Evolutionary conservation across 73 alveolate genomes (phyloP).

Genomic region (Durusdinium trenchii): DNA sequence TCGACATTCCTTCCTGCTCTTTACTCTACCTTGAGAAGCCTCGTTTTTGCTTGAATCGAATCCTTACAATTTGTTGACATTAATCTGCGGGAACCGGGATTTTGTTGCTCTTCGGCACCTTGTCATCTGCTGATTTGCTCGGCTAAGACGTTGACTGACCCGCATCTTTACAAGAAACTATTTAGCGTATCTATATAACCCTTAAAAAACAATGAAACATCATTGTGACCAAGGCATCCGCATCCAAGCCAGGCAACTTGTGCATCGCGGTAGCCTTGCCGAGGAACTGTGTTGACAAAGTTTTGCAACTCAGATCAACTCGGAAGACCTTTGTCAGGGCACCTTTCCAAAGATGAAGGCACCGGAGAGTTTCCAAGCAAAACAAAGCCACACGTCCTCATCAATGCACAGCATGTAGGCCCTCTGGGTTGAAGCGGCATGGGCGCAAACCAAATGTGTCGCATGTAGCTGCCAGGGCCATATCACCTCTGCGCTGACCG

Average conservation of each 20-base stretch:
- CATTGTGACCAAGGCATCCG: background rate
- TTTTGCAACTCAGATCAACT: background rate
- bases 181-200: background rate
- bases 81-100: background rate
- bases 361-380: slow-evolving; percentile 60
- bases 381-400: slow-evolving; percentile 57
- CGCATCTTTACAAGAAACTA: background rate
- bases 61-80: too few relatives aligned
- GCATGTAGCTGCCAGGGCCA: slow-evolving; percentile 36
- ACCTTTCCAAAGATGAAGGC: slow-evolving; percentile 58
- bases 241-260: slow-evolving; percentile 47
- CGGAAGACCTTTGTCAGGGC: background rate
- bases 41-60: too few relatives aligned
- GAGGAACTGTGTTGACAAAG: background rate
- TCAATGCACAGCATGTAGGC: background rate
- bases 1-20: too few relatives aligned
- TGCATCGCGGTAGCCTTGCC: slow-evolving; percentile 56
- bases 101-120: background rate
- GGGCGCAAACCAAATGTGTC: slow-evolving; percentile 16
- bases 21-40: too few relatives aligned
- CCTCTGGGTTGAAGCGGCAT: background rate
- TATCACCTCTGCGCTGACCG: too few relatives aligned
- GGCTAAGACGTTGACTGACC: background rate
- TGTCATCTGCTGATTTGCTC: background rate
- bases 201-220: background rate